phyloP scores from a whole-genome alignment of 495 filamentous ascomycete genomes.

The Paragyromitra xinjiangensis region DNA sequence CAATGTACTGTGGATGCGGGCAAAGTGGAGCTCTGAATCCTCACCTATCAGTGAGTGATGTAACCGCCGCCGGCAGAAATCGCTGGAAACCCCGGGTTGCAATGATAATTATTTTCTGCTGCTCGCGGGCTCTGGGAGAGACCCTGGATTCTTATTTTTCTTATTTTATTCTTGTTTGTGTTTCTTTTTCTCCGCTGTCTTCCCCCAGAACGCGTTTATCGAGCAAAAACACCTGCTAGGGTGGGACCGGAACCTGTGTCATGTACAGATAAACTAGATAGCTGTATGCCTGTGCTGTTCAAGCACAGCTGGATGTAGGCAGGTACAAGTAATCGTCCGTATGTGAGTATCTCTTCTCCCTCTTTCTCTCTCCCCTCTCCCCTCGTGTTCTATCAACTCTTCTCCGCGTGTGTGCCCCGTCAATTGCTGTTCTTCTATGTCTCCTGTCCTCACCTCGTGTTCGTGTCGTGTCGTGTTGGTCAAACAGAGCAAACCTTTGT shows the following conservation, averaged over 20 bases:
- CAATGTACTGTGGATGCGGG: conserved; percentile 35
- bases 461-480: conserved; percentile 35
- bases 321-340: conserved; percentile 39
- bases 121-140: conserved; percentile 21
- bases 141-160: conserved; percentile 35
- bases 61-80: conserved; percentile 10
- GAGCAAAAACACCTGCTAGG: not conserved
- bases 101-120: not conserved
- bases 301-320: conserved; percentile 32
- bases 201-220: conserved; percentile 21
- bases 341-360: not conserved
- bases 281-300: conserved; percentile 29
- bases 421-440: conserved; percentile 15
- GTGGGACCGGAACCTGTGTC: conserved; percentile 36
- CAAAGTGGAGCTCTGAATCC: conserved; percentile 42
- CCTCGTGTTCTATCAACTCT: conserved; percentile 6
- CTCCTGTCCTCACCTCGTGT: conserved; percentile 1
- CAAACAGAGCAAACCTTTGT: conserved; percentile 22
- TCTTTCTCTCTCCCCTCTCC: not conserved
- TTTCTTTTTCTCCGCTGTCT: conserved; percentile 25
- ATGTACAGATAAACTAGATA: conserved; percentile 18
- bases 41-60: conserved; percentile 32
- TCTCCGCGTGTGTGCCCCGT: not conserved
- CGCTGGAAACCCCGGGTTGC: conserved; percentile 14
- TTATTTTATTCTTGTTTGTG: conserved; percentile 30